Percentiles rank a stretch among this genome's conserved stretches.
Conservation (phyloP, 1,284 basidiomycete species). For the Papiliotrema terrestris region DNA sequence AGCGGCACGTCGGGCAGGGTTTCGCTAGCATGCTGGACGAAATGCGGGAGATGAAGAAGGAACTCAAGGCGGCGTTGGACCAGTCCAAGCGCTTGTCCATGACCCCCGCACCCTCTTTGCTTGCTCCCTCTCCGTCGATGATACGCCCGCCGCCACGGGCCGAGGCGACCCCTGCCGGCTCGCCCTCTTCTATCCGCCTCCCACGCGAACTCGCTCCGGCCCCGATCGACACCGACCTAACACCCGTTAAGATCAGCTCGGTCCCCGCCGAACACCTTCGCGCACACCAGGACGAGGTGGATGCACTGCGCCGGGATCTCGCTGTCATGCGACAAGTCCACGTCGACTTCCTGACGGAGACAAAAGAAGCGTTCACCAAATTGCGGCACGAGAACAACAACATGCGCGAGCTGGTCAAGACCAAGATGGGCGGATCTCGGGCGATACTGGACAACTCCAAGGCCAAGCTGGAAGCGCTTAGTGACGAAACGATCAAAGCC, state of each 20-base stretch:
- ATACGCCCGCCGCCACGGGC: not conserved
- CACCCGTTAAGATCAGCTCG: constrained; percentile 1
- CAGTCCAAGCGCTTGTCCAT: constrained; percentile 50
- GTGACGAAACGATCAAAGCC: constrained; percentile 84
- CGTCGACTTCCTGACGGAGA: constrained; percentile 84
- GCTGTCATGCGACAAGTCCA: constrained; percentile 92
- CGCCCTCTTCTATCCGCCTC: constrained; percentile 7
- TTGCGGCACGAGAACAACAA: constrained; percentile 78
- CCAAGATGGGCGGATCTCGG: constrained; percentile 78
- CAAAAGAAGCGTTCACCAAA: constrained; percentile 74
- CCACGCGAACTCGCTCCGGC: not conserved
- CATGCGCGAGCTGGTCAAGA: constrained; percentile 78
- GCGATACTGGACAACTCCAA: constrained; percentile 90
- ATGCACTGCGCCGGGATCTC: constrained; percentile 85
- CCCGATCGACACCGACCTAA: constrained; percentile 2
- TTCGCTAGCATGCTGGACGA: constrained; percentile 72
- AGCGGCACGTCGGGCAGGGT: constrained; percentile 91
- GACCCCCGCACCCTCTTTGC: constrained; percentile 41
- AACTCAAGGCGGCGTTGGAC: constrained; percentile 69
- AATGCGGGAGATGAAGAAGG: constrained; percentile 38
- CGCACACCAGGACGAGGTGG: constrained; percentile 90
- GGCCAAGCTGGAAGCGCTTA: constrained; percentile 78
- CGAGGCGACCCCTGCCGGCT: constrained; percentile 5
- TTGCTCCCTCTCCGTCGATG: constrained; percentile 25
- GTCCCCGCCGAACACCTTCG: constrained; percentile 61